Conservation (phyloP, 2,329 filamentous ascomycete genomes). For the Lachnellula suecica region DNA sequence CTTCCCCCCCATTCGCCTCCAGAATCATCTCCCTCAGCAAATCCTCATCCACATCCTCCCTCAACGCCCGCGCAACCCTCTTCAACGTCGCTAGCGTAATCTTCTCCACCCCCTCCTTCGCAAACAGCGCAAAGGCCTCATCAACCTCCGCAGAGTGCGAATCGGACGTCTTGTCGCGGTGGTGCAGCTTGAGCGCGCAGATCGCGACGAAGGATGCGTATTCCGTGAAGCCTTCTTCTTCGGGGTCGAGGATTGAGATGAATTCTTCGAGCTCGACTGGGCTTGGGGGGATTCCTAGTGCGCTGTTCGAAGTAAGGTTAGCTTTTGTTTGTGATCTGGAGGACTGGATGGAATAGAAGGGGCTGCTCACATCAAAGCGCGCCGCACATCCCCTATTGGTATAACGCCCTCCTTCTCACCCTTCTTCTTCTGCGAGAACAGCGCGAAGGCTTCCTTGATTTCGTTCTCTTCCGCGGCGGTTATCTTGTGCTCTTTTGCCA, state of each 20-base stretch:
- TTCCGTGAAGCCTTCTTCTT: constrained; percentile 71
- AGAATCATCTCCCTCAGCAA: constrained; percentile 90
- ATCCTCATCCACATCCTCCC: constrained; percentile 81
- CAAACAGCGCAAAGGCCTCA: constrained; percentile 81
- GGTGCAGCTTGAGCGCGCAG: constrained; percentile 81
- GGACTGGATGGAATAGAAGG: constrained; percentile 23
- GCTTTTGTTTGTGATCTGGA: not conserved
- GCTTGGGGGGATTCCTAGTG: constrained; percentile 73
- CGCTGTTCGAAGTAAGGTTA: constrained; percentile 48
- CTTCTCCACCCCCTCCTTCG: constrained; percentile 53
- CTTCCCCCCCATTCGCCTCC: constrained; percentile 83
- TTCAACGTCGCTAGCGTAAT: constrained; percentile 80
- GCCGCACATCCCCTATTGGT: constrained; percentile 52
- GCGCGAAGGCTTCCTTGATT: constrained; percentile 84
- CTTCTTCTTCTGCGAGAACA: constrained; percentile 73
- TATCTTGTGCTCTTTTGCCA: constrained; percentile 89
- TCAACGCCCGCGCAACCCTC: constrained; percentile 75
- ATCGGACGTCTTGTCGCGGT: constrained; percentile 48
- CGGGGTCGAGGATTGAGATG: constrained; percentile 78
- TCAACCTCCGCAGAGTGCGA: constrained; percentile 68
- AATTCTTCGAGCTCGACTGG: constrained; percentile 73
- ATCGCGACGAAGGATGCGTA: constrained; percentile 85
- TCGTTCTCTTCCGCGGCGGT: constrained; percentile 81
- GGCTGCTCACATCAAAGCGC: constrained; percentile 68
- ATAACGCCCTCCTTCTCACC: constrained; percentile 65